A percentile compares a stretch with the other conserved stretches of the same genome.
phyloP scores from a whole-genome alignment of 2,329 filamentous ascomycete genomes.

The Fusarium fujikuroi region DNA sequence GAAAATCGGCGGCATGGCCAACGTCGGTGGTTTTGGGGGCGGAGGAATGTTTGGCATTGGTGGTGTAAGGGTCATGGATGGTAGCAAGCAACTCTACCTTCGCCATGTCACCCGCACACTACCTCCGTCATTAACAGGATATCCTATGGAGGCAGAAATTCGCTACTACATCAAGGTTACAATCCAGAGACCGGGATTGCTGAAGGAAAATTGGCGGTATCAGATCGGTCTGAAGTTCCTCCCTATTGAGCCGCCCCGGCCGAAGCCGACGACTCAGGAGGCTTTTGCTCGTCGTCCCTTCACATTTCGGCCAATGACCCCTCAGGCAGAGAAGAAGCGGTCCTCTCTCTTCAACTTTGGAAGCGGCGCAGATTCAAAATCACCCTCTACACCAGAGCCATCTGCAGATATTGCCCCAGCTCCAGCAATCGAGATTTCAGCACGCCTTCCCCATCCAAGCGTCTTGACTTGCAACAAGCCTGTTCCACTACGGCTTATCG shows the following conservation, averaged over 20 bases:
- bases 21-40: conserved; percentile 62
- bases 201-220: conserved; percentile 87
- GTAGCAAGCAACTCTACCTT: conserved; percentile 70
- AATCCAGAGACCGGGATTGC: conserved; percentile 85
- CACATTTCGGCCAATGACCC: conserved; percentile 60
- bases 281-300: conserved; percentile 83
- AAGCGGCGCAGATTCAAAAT: conserved; percentile 43
- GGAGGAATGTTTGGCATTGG: conserved; percentile 60
- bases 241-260: conserved; percentile 89
- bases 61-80: conserved; percentile 70
- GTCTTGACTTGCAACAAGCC: conserved; percentile 91
- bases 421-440: conserved; percentile 80
- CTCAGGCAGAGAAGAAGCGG: conserved; percentile 59
- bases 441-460: conserved; percentile 84
- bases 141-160: conserved; percentile 88
- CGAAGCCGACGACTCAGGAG: conserved; percentile 74
- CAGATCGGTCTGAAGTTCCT: conserved; percentile 82
- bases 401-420: conserved; percentile 50
- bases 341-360: conserved; percentile 67
- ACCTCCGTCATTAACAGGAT: conserved; percentile 88
- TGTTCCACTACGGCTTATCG: conserved; percentile 80
- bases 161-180: conserved; percentile 97
- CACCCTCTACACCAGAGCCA: conserved; percentile 38
- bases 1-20: conserved; percentile 63
- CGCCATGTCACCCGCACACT: conserved; percentile 85